Base-by-base conservation (phyloP, 192 early-diverging fungal species). In the Gryganskiella cystojenkinii region DNA sequence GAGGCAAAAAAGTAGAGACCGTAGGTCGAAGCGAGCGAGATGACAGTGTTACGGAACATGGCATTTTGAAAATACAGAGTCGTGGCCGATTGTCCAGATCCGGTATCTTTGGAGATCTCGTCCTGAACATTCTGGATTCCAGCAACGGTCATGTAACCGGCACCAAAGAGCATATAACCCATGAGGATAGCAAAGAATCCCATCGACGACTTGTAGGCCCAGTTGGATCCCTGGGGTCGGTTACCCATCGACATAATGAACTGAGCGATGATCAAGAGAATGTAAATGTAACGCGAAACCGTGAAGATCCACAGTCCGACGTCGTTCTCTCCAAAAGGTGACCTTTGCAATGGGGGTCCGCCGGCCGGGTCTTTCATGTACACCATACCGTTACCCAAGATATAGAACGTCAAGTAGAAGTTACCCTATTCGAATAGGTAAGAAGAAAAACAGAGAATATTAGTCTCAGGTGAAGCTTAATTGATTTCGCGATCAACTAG, bases 231-330 rank as follows among this genome's bases (percentile, higher is more conserved):
- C 80, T 98, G 95, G 52, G 98, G 98, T 43, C 96, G 88, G 81
- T 99, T 99, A 65, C 98, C 98, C 71, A 99, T 83, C 66, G 95
- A 91, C 22, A 92, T 85, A 47, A 99, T 92, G 80, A 99, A 93
- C 64, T 91, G 89, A 24, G 90, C 86, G 43, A 95, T 85, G 50
- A 98, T 82, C 34, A 95, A 84, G 49, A 93, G 62, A n/a, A 96
- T 82, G 81, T 96, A 98, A 25, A 88, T 60, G 53, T 84, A 86
- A 40, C 81, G 64, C 19, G 83, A 52, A 13, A 83, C 55, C 46
- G 82, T 66, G 70, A 88, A 84, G 22, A 89, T 69, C 91, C 90
- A 78, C 66, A 85, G 71, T 33, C 79, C 83, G 34, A 57, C 61
- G 40, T 58, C 40, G 57, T 59, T 71, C 24, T 79, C 51, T n/a